A percentile compares a stretch with the other conserved stretches of the same genome.
These are phyloP conservation scores for Solanum pinnatisectum DNA, from an alignment of 257 asterid species.

Conservation along the genomic window DNA sequence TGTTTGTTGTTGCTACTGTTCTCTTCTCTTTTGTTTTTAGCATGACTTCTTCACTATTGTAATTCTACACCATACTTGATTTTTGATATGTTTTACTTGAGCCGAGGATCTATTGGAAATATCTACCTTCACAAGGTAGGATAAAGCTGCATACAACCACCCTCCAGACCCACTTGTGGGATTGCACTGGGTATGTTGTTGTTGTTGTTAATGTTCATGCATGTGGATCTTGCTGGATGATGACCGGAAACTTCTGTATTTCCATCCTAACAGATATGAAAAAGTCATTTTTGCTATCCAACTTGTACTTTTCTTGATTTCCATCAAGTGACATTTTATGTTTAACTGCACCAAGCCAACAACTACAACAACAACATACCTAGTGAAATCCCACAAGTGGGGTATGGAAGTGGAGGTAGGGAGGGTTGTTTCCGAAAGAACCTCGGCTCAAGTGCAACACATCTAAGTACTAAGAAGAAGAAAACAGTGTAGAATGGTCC, in stretches of 20 bases:
- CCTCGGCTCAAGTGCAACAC: not conserved
- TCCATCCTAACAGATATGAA: not conserved
- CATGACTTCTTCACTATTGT: not conserved
- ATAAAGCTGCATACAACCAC: not conserved
- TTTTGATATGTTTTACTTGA: not conserved
- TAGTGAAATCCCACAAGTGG: not conserved
- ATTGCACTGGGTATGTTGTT: not conserved
- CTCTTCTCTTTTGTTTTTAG: not conserved
- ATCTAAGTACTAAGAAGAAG: not conserved
- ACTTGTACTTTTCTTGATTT: not conserved
- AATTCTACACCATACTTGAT: not conserved
- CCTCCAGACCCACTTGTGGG: not conserved
- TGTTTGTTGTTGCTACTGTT: not conserved
- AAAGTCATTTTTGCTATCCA: not conserved
- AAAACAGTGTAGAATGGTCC: not conserved
- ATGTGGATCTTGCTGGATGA: not conserved
- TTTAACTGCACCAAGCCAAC: not conserved
- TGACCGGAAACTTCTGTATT: not conserved
- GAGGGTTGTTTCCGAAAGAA: not conserved
- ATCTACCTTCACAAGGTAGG: not conserved
- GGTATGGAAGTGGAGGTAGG: not conserved
- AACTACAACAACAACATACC: not conserved
- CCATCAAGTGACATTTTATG: not conserved
- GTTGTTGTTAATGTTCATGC: not conserved
- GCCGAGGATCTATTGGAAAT: not conserved